Conservation (phyloP, 1,284 basidiomycete species). For the Leccinum ponderosum region DNA sequence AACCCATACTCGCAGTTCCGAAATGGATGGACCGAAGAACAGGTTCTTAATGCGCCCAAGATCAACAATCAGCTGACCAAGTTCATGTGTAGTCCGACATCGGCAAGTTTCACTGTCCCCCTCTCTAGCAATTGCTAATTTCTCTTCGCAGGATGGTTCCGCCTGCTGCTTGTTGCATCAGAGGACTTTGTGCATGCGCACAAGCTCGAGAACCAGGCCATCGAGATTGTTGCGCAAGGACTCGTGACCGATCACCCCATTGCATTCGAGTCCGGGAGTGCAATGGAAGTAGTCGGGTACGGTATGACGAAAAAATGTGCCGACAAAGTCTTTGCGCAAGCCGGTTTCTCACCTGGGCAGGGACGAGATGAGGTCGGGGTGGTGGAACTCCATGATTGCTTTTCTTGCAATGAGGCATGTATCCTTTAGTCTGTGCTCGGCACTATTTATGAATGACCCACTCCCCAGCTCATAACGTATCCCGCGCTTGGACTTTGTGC, state of each 20-base stretch:
- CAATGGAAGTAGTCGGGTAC: constrained; percentile 78
- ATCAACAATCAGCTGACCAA: constrained; percentile 78
- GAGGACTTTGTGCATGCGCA: constrained; percentile 81
- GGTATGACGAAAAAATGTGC: constrained; percentile 74
- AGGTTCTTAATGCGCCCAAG: constrained; percentile 65
- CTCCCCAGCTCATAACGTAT: constrained; percentile 72
- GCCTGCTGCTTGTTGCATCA: constrained; percentile 72
- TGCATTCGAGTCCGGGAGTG: constrained; percentile 64
- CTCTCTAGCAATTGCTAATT: constrained; percentile 1
- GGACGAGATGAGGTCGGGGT: constrained; percentile 80
- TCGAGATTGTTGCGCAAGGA: constrained; percentile 71
- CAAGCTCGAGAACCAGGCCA: constrained; percentile 81
- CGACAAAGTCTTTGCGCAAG: constrained; percentile 70
- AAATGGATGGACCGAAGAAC: constrained; percentile 70
- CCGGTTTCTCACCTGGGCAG: constrained; percentile 63
- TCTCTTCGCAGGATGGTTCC: constrained; percentile 60
- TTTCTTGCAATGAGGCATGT: constrained; percentile 72
- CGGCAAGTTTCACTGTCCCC: constrained; percentile 39
- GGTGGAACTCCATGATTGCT: constrained; percentile 86
- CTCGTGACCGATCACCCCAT: constrained; percentile 64
- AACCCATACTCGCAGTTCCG: constrained; percentile 90
- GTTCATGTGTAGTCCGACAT: constrained; percentile 88
- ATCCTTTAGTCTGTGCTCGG: background rate
- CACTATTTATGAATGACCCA: background rate
- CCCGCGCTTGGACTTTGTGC: constrained; percentile 78